Evolutionary conservation across 345 rosid genomes (phyloP).

Genomic region (Syzygium jambos): DNA sequence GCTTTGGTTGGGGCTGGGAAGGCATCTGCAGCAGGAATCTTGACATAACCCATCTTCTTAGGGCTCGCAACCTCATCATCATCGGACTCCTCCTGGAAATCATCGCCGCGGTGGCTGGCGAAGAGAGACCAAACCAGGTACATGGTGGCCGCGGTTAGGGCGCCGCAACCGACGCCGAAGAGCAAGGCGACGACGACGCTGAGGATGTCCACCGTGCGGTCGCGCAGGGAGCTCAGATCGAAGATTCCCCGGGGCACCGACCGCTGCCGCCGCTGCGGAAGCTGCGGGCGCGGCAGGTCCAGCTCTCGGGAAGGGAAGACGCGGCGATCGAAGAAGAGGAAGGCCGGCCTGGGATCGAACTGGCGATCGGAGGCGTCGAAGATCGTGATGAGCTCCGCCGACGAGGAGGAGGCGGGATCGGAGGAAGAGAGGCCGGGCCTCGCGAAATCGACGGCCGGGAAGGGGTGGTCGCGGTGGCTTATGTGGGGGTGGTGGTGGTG

Average conservation of each 20-base stretch:
- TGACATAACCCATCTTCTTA: slow-evolving; percentile 76
- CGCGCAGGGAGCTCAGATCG: slow-evolving; percentile 50
- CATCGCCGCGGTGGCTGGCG: slow-evolving; percentile 26
- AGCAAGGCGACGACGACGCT: slow-evolving; percentile 81
- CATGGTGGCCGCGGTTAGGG: slow-evolving; percentile 85
- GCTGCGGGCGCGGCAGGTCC: slow-evolving; percentile 7
- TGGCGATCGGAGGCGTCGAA: slow-evolving; percentile 39
- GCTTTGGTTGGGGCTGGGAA: slow-evolving; percentile 4
- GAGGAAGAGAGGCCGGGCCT: slow-evolving; percentile 29
- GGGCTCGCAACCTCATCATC: slow-evolving; percentile 28
- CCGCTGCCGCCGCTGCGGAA: slow-evolving; percentile 1
- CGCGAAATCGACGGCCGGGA: not conserved
- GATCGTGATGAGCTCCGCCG: slow-evolving; percentile 41
- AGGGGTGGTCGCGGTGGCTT: slow-evolving; percentile 6
- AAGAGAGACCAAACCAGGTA: slow-evolving; percentile 80
- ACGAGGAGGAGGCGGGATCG: slow-evolving; percentile 20
- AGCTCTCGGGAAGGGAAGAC: slow-evolving; percentile 14
- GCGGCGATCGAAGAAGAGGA: slow-evolving; percentile 18
- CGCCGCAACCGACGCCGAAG: slow-evolving; percentile 93
- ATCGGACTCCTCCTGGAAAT: slow-evolving; percentile 27
- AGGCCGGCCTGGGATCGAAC: slow-evolving; percentile 8
- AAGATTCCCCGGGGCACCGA: slow-evolving; percentile 22
- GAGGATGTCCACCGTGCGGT: slow-evolving; percentile 78
- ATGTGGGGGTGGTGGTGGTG: slow-evolving; percentile 15
- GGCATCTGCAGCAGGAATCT: slow-evolving; percentile 38